Evolutionary conservation across 2,329 filamentous ascomycete species (phyloP).

Genomic region (Fusarium burgessii): DNA sequence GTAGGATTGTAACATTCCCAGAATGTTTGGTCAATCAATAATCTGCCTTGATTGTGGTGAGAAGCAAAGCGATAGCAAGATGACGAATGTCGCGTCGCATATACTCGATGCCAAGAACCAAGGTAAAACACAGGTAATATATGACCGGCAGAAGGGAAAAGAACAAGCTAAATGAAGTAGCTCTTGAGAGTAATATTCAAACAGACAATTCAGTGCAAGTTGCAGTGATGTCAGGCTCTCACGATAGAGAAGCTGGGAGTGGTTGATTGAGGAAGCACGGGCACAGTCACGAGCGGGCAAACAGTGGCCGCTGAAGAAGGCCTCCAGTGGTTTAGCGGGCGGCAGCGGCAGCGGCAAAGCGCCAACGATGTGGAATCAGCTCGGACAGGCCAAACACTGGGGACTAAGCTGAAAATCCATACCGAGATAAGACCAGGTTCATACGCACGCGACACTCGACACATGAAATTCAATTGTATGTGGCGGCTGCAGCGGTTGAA

Average conservation of each 20-base stretch:
- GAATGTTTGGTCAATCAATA: constrained; percentile 25
- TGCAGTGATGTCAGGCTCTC: constrained; percentile 38
- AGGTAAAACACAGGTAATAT: background rate
- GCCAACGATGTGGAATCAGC: constrained; percentile 15
- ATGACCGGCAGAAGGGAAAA: constrained; percentile 6
- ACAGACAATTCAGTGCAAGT: constrained; percentile 13
- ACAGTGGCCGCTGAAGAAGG: background rate
- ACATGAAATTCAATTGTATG: constrained; percentile 5
- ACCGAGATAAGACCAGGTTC: constrained; percentile 20
- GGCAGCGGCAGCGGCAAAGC: constrained; percentile 30
- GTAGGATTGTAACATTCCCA: constrained; percentile 27
- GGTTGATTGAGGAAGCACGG: constrained; percentile 8
- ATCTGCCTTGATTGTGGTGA: constrained; percentile 13
- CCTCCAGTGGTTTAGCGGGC: constrained; percentile 33
- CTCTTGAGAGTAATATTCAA: constrained; percentile 1
- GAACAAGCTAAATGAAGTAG: background rate
- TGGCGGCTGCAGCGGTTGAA: constrained; percentile 34
- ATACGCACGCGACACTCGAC: constrained; percentile 31
- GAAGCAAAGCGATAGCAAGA: constrained; percentile 1
- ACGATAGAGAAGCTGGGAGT: constrained; percentile 5
- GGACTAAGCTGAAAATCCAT: constrained; percentile 12
- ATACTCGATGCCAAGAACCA: background rate
- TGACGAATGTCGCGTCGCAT: constrained; percentile 24
- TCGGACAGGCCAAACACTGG: constrained; percentile 1
- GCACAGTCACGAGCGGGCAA: constrained; percentile 8